These are phyloP conservation scores for Dendrobium nobile DNA, from an alignment of 106 monocot genomes.

Conservation along the genomic window DNA sequence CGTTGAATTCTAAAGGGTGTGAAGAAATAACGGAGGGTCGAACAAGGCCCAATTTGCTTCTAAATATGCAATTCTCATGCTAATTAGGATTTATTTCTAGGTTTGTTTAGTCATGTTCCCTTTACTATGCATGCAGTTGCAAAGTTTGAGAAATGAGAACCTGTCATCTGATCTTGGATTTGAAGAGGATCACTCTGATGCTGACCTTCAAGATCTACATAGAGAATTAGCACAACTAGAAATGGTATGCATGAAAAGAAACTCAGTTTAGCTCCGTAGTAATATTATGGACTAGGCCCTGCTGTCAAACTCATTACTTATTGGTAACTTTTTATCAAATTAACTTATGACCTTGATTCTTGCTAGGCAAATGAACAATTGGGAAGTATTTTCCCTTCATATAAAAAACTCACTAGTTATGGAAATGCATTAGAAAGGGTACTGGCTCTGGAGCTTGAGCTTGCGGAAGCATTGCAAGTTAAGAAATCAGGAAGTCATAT, in stretches of 20 bases:
- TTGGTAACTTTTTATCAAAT: not conserved
- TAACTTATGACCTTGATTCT: not conserved
- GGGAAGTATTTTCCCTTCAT: conserved; percentile 54
- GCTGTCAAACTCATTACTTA: not conserved
- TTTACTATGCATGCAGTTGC: conserved; percentile 42
- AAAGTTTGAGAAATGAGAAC: conserved; percentile 73
- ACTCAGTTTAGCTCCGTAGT: not conserved
- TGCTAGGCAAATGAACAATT: conserved; percentile 76
- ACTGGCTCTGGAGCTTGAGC: conserved; percentile 83
- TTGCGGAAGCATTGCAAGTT: conserved; percentile 74
- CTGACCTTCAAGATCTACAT: conserved; percentile 56
- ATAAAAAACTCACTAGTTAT: conserved; percentile 47
- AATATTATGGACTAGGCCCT: not conserved
- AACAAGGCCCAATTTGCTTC: not conserved
- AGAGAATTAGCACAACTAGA: conserved; percentile 61
- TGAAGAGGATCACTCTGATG: conserved; percentile 34
- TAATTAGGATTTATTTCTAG: not conserved
- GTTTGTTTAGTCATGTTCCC: not conserved
- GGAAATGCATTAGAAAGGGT: conserved; percentile 82
- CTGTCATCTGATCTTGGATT: conserved; percentile 39
- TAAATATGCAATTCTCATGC: not conserved
- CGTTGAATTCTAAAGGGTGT: no score
- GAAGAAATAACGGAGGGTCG: no score
- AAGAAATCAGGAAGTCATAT: conserved; percentile 35
- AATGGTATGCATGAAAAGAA: conserved; percentile 36